Base-by-base conservation (phyloP, 2,329 filamentous ascomycete species). In the Knufia petricola region DNA sequence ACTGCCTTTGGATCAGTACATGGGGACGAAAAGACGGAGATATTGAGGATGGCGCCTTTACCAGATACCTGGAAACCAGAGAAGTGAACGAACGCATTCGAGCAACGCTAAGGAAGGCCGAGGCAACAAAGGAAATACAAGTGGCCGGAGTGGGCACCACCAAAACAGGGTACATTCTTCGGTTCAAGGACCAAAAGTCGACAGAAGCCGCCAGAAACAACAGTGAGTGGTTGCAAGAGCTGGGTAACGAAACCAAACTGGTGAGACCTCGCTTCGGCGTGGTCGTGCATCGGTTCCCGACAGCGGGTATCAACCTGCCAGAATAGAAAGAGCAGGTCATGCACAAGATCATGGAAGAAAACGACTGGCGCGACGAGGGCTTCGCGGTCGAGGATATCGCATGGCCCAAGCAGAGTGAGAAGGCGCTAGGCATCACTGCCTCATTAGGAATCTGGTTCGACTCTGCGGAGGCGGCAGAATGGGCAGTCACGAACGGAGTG, bases 381-480 rank as follows among this genome's bases (percentile, higher is more conserved):
- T 59, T 56, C 46, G 30, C 48, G 9, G 59, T 63, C 42, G 48
- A 60, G 13, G 55, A 63, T 2, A 46, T 60, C 6, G 54, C 55
- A 37, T 63, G 52, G 59, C 48, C 48, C 21, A 48, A 23, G 13
- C n/a, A 10, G 28, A 60, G 45, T 30, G 61, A 59, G 46, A 58
- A 52, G 17, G 30, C 39, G 1, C 24, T 63, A 2, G 57, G 56
- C 9, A 54, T 38, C 13, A 58, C 52, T 12, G 57, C 51, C 20
- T 60, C 52, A 1, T 39, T 60, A 2, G 58, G 53, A 10, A 58
- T 60, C 46, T 63, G 52, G 57, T 50, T 63, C 10, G 46, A 63
- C 46, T 54, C 48, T 6, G 31, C 42, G 26, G 53, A 61, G 40
- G 57, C 50, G 40, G 59, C 59, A 13, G 53, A 59, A 51, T 55